These are phyloP conservation scores for Sugiyamaella qingdaonensis DNA, from an alignment of 805 yeast genomes.

Conservation along the genomic window DNA sequence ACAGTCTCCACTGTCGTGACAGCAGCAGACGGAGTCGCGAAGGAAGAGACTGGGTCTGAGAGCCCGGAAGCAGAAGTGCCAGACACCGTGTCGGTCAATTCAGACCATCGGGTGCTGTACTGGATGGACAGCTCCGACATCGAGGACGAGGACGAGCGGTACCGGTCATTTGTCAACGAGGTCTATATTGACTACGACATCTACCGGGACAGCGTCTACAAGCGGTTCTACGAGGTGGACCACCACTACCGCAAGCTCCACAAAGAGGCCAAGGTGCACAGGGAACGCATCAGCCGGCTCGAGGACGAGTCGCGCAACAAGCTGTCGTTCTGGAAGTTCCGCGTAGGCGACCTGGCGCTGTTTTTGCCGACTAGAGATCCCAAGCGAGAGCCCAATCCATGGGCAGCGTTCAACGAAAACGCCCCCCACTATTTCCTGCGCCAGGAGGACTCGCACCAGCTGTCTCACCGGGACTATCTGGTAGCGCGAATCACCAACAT, in stretches of 20 bases:
- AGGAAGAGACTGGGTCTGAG: slow-evolving; percentile 2
- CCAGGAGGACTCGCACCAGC: slow-evolving; percentile 35
- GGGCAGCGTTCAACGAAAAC: slow-evolving; percentile 95
- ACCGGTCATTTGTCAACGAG: slow-evolving; percentile 25
- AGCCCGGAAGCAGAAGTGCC: slow-evolving; percentile 8
- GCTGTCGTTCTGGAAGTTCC: slow-evolving; percentile 64
- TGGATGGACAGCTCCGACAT: slow-evolving; percentile 46
- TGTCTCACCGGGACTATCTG: slow-evolving; percentile 67
- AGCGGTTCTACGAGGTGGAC: slow-evolving; percentile 86
- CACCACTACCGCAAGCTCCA: slow-evolving; percentile 80
- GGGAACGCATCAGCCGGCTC: slow-evolving; percentile 31
- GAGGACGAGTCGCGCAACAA: slow-evolving; percentile 42
- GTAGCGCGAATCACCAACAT: slow-evolving; percentile 65
- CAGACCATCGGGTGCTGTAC: slow-evolving; percentile 30
- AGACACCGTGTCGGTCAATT: not conserved
- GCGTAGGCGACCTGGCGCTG: slow-evolving; percentile 70
- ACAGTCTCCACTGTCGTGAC: not conserved
- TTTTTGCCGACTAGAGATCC: slow-evolving; percentile 74
- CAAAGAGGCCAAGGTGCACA: slow-evolving; percentile 56
- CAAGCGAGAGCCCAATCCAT: slow-evolving; percentile 45
- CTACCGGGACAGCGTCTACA: slow-evolving; percentile 47
- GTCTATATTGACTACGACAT: slow-evolving; percentile 37
- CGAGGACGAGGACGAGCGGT: slow-evolving; percentile 24
- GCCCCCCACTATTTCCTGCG: slow-evolving; percentile 79
- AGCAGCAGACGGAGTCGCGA: not conserved